Evolutionary conservation across 1,139 yeast species (phyloP), one percentile per base, ranked within the genome.

Genomic region (Kurtzmaniella quercitrusa): DNA sequence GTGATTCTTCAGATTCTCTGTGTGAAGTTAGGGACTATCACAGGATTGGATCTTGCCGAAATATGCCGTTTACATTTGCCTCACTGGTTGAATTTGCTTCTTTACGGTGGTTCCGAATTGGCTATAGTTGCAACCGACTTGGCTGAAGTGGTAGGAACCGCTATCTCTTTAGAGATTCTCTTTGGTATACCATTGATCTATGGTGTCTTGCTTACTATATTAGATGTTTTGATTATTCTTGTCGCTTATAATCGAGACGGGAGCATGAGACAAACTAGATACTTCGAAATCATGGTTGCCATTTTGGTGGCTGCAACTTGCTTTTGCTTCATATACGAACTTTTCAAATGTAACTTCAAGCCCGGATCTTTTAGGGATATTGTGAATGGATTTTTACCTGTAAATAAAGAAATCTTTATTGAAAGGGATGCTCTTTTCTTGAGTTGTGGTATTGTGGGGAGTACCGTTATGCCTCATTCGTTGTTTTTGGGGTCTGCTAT

Each of bases 401-500:
- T 68, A 2, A 54, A 65, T 39, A 59, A 63, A 22, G 65, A 63
- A 45, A 78, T 82, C 2, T 75, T 82, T 38, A 59, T 65, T 39
- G 77, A 78, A 49, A 75, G 72, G 39, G 79, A 78, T 54, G 87
- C 87, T 0, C 62, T 82, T 33, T 84, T 83, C 53, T 64, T 84
- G 46, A 75, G 84, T 49, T 71, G 87, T 57, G 93, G 88, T 6
- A 84, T 84, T 45, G 77, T 84, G 16, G 94, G 94, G 28, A 86
- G 89, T 38, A 84, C 93, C 0, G 91, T 84, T 6, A 85, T 85
- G 94, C 93, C 94, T 2, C 93, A 84, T 55, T 82, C 89, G 0
- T 68, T 85, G 44, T 84, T 78, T 52, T 66, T 85, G 44, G 93
- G 93, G 1, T 82, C 89, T 0, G 87, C 88, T 5, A 71, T 85